Evolutionary conservation across 1,284 basidiomycete species (phyloP).

Genomic region (Ceratobasidium sp.): DNA sequence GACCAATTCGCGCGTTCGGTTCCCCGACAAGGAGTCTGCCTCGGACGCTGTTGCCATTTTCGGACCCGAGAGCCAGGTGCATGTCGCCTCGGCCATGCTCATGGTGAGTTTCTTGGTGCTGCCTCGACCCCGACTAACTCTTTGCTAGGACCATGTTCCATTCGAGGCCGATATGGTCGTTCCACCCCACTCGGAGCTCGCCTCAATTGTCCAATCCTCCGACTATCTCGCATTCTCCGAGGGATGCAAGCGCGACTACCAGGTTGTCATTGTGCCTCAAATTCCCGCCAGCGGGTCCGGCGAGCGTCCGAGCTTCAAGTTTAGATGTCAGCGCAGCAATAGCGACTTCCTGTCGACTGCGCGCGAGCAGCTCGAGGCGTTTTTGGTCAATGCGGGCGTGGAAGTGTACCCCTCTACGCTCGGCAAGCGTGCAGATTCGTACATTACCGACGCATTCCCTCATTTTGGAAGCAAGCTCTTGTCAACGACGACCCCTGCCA

Average conservation of each 20-base stretch:
- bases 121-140: conserved; percentile 30
- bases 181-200: conserved; percentile 81
- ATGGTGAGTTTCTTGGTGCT: conserved; percentile 61
- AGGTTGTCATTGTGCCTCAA: conserved; percentile 85
- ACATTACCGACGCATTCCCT: conserved; percentile 87
- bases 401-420: conserved; percentile 75
- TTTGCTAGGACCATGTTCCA: conserved; percentile 85
- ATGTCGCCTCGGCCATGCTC: conserved; percentile 95
- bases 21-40: conserved; percentile 94
- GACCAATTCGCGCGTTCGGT: conserved; percentile 92
- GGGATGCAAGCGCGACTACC: conserved; percentile 90
- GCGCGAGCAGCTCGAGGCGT: conserved; percentile 92
- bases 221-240: conserved; percentile 87
- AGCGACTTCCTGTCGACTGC: conserved; percentile 90
- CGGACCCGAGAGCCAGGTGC: conserved; percentile 95
- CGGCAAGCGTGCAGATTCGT: conserved; percentile 82
- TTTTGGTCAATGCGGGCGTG: conserved; percentile 82
- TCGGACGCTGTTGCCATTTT: conserved; percentile 90
- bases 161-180: conserved; percentile 96
- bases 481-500: conserved; percentile 65
- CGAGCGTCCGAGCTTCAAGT: conserved; percentile 89
- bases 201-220: conserved; percentile 69
- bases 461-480: conserved; percentile 96
- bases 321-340: conserved; percentile 92
- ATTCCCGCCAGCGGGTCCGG: conserved; percentile 57